Percentiles rank a stretch among this genome's conserved stretches.
phyloP scores from a whole-genome alignment of 2,329 filamentous ascomycete genomes.

The Aspergillus spinulosporus region DNA sequence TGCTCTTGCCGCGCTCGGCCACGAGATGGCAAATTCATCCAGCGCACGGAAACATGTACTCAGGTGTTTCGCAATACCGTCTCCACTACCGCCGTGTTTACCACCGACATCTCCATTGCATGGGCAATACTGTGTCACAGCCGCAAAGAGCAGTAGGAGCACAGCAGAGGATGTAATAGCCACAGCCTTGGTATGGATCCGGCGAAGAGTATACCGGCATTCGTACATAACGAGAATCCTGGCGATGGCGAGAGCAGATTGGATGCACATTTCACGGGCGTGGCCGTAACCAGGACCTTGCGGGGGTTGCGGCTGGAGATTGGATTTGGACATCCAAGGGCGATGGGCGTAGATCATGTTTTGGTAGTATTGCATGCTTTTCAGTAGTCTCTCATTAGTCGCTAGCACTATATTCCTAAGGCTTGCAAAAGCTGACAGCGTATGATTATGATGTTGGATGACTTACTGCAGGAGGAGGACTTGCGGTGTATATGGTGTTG shows the following conservation, averaged over 20 bases:
- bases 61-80: constrained; percentile 33
- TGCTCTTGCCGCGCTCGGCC: constrained; percentile 41
- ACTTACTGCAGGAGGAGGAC: constrained; percentile 8
- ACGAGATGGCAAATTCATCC: constrained; percentile 41
- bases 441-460: too few relatives aligned
- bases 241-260: constrained; percentile 42
- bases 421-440: too few relatives aligned
- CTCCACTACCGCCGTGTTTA: neutral
- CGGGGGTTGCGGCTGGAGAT: constrained; percentile 35
- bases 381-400: too few relatives aligned
- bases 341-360: constrained; percentile 38
- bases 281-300: constrained; percentile 45
- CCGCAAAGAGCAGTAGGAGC: constrained; percentile 37
- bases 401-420: too few relatives aligned
- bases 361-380: constrained; percentile 37
- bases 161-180: constrained; percentile 46
- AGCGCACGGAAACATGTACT: constrained; percentile 45
- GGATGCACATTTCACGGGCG: constrained; percentile 44
- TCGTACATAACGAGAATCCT: constrained; percentile 43
- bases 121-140: constrained; percentile 17
- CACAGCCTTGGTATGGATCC: constrained; percentile 45
- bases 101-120: neutral
- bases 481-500: constrained; percentile 14
- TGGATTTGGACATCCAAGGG: constrained; percentile 37
- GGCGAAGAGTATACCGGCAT: constrained; percentile 41